Evolutionary conservation across 2,329 filamentous ascomycete genomes (phyloP).

Genomic region (Phaeoacremonium minimum): DNA sequence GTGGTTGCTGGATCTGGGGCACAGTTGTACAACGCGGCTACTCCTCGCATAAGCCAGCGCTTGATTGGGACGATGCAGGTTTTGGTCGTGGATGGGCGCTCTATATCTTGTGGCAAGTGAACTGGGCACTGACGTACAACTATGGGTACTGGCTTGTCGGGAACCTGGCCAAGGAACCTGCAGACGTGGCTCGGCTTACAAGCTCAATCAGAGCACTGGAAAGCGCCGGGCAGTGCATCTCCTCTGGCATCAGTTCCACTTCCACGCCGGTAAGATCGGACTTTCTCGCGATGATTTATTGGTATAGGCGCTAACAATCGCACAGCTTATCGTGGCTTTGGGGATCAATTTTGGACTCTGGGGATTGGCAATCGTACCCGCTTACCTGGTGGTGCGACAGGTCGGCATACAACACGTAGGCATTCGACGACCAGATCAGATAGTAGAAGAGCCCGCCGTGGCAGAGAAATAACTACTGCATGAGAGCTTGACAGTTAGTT

Average conservation of each 20-base stretch:
- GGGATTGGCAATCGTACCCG: conserved; percentile 9
- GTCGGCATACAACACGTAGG: conserved; percentile 1
- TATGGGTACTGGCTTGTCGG: conserved; percentile 28
- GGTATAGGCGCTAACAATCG: too few relatives aligned
- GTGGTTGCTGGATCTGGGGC: conserved; percentile 21
- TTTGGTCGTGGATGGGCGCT: conserved; percentile 18
- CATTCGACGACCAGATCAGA: neutral
- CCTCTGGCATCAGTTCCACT: conserved; percentile 24
- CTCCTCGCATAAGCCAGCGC: conserved; percentile 12
- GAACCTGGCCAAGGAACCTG: conserved; percentile 15
- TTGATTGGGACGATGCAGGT: conserved; percentile 12
- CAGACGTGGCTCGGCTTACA: conserved; percentile 17
- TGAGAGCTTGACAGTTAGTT: too few relatives aligned
- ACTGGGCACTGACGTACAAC: conserved; percentile 23
- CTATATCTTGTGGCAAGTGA: conserved; percentile 26
- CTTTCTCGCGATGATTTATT: too few relatives aligned
- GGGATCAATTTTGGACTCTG: conserved; percentile 13
- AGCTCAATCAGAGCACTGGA: conserved; percentile 19
- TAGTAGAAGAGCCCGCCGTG: neutral
- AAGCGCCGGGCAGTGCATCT: conserved; percentile 19
- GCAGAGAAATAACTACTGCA: too few relatives aligned
- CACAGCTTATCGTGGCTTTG: conserved; percentile 7
- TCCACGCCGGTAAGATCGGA: conserved; percentile 8
- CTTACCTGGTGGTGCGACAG: conserved; percentile 8
- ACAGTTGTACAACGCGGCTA: conserved; percentile 22